Percentiles rank a stretch among this genome's conserved stretches.
Conservation (phyloP, 495 filamentous ascomycete species). For the Geopyxis carbonaria region DNA sequence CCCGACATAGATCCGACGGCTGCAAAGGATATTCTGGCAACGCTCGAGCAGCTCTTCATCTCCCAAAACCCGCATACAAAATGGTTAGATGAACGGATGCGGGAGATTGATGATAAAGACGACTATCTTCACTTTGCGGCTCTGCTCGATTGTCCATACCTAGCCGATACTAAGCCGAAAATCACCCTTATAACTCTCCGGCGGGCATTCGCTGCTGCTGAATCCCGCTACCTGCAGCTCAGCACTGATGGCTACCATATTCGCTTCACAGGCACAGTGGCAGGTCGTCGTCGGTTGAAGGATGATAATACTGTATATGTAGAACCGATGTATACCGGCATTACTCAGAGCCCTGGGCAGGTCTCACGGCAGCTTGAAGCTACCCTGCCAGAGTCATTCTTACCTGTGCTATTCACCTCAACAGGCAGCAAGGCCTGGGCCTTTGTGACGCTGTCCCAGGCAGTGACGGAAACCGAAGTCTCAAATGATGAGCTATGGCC, state of each 20-base stretch:
- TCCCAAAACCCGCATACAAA: conserved; percentile 14
- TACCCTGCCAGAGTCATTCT: conserved; percentile 13
- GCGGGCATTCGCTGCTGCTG: conserved; percentile 16
- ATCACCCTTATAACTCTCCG: conserved; percentile 24
- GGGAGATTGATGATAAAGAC: conserved; percentile 23
- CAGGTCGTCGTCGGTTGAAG: neutral
- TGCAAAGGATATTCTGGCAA: conserved; percentile 21
- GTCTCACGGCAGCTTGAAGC: conserved; percentile 16
- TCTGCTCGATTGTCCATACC: conserved; percentile 24
- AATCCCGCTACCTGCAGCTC: conserved; percentile 9
- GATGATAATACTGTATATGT: conserved; percentile 19
- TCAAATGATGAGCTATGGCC: conserved; percentile 21
- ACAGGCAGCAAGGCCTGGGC: conserved; percentile 22
- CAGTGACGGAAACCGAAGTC: conserved; percentile 15
- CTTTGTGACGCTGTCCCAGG: conserved; percentile 26
- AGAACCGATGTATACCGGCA: too few relatives aligned
- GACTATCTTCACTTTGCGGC: conserved; percentile 29
- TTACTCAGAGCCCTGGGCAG: conserved; percentile 15
- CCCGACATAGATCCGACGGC: conserved; percentile 6
- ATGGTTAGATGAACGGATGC: conserved; percentile 24
- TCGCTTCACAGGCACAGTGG: conserved; percentile 9
- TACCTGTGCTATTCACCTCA: conserved; percentile 20
- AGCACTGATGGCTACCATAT: conserved; percentile 25
- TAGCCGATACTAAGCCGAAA: conserved; percentile 22
- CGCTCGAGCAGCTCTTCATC: conserved; percentile 26